These are phyloP conservation scores for Steccherinum ochraceum DNA, from an alignment of 768 basidiomycete species.

Conservation along the genomic window DNA sequence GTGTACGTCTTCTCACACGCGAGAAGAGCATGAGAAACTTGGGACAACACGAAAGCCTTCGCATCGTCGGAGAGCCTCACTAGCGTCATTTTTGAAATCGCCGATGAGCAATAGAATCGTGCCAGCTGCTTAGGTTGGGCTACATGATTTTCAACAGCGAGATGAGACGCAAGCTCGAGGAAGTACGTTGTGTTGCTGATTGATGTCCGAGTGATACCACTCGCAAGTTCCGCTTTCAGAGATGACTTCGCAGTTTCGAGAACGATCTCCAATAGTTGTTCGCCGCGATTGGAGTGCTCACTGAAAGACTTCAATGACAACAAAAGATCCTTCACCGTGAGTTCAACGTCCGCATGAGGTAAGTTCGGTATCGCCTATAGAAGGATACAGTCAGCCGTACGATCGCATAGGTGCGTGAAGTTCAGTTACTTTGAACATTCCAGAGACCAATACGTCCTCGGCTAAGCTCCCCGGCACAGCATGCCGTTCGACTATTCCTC, in stretches of 20 bases:
- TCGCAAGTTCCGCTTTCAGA: constrained; percentile 25
- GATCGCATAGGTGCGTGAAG: neutral
- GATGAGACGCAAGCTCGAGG: constrained; percentile 38
- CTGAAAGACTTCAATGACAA: constrained; percentile 40
- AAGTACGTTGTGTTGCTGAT: constrained; percentile 35
- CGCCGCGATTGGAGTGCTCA: constrained; percentile 28
- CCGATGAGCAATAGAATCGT: constrained; percentile 41
- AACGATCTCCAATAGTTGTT: constrained; percentile 33
- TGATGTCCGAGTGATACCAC: constrained; percentile 21
- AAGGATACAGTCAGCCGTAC: constrained; percentile 4
- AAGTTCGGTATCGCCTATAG: constrained; percentile 46
- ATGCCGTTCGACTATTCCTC: constrained; percentile 37
- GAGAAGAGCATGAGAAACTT: constrained; percentile 37
- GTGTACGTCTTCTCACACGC: constrained; percentile 29
- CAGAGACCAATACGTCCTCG: constrained; percentile 41
- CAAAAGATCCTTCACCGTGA: constrained; percentile 50
- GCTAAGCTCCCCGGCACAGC: constrained; percentile 36
- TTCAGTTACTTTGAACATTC: constrained; percentile 41
- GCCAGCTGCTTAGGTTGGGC: constrained; percentile 41
- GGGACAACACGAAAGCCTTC: constrained; percentile 38
- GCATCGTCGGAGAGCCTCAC: constrained; percentile 38
- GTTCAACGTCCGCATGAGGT: constrained; percentile 31
- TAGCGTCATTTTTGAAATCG: constrained; percentile 40
- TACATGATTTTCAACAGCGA: constrained; percentile 35
- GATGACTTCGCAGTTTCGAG: constrained; percentile 29